phyloP scores from a whole-genome alignment of 2,329 filamentous ascomycete genomes.

The Xylaria sp. region DNA sequence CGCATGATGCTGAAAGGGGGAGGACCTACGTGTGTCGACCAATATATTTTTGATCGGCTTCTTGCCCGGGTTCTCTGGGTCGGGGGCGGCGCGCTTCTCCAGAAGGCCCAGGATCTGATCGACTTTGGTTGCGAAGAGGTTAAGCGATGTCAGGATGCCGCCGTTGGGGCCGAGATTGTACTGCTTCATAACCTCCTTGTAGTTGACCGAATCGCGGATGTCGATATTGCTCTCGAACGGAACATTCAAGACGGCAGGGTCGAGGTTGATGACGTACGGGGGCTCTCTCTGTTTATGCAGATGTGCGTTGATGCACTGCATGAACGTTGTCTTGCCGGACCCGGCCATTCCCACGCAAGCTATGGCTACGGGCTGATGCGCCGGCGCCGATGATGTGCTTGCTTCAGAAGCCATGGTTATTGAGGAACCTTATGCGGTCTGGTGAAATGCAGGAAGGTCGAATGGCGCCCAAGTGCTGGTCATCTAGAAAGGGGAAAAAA shows the following conservation, averaged over 20 bases:
- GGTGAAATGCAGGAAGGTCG: not conserved
- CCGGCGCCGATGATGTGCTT: constrained; percentile 34
- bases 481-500: constrained; percentile 14
- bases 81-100: constrained; percentile 83
- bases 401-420: constrained; percentile 34
- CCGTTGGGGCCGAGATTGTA: constrained; percentile 98
- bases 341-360: constrained; percentile 99
- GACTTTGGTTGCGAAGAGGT: constrained; percentile 97
- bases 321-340: constrained; percentile 99
- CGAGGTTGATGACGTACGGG: constrained; percentile 96
- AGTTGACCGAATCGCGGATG: constrained; percentile 98
- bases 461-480: too few relatives aligned
- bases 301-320: constrained; percentile 96
- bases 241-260: constrained; percentile 91
- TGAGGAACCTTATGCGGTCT: not conserved
- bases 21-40: constrained; percentile 78
- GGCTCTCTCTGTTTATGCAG: constrained; percentile 83
- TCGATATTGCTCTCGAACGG: constrained; percentile 99
- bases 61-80: constrained; percentile 67
- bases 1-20: not conserved
- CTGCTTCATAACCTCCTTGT: constrained; percentile 99
- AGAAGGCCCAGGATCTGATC: constrained; percentile 91
- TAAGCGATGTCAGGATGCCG: constrained; percentile 93
- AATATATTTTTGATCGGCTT: constrained; percentile 83
- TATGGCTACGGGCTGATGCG: constrained; percentile 63